Percentiles rank a stretch among this genome's conserved stretches.
Evolutionary conservation across 768 basidiomycete species (phyloP).

Genomic region (Rubroboletus satanas): DNA sequence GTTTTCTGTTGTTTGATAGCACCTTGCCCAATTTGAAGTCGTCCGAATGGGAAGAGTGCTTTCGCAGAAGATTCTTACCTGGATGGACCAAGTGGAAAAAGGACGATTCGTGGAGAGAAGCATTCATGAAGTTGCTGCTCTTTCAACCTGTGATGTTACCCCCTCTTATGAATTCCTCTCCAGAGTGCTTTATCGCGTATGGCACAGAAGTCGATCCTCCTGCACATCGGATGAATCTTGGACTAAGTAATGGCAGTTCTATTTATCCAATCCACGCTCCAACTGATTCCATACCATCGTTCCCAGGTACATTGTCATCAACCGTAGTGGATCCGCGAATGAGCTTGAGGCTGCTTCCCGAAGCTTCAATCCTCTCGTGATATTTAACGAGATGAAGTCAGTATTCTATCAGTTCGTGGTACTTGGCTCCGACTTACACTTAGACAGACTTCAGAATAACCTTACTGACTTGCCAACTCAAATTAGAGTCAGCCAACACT

Average conservation of each 20-base stretch:
- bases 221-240: conserved; percentile 80
- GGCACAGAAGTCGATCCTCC: conserved; percentile 63
- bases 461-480: conserved; percentile 64
- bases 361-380: conserved; percentile 56
- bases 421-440: conserved; percentile 1
- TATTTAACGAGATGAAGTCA: conserved; percentile 80
- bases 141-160: not conserved
- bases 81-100: conserved; percentile 73
- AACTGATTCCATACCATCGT: not conserved
- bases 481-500: conserved; percentile 48
- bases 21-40: conserved; percentile 65
- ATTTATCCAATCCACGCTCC: not conserved
- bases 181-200: conserved; percentile 60
- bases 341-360: conserved; percentile 65
- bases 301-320: conserved; percentile 66
- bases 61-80: conserved; percentile 66
- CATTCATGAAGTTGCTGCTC: conserved; percentile 57
- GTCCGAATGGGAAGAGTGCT: conserved; percentile 73
- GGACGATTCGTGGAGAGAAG: conserved; percentile 58
- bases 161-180: conserved; percentile 9
- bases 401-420: conserved; percentile 12
- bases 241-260: conserved; percentile 56
- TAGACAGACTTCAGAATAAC: conserved; percentile 63
- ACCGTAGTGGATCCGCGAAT: conserved; percentile 73
- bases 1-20: conserved; percentile 63